Base-by-base conservation (phyloP, 2,329 filamentous ascomycete species). In the Albophoma yamanashiensis region DNA sequence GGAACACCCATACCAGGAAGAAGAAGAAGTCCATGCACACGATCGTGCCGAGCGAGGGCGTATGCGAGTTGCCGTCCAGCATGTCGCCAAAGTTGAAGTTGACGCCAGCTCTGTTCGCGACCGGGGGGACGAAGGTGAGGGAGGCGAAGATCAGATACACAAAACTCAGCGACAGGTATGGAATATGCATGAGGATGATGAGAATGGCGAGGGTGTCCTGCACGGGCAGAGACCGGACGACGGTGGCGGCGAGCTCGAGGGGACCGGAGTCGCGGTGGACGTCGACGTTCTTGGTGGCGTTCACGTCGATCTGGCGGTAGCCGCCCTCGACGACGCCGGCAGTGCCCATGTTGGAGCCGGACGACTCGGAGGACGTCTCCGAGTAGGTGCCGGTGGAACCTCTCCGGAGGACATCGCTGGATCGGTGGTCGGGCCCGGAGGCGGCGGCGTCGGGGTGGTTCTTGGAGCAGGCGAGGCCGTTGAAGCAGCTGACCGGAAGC, bases 151-250 rank as follows among this genome's bases (percentile, higher is more conserved):
- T 83, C 71, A 92, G 88, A 75, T 97, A 95, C 69, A 96, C 91
- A 73, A 91, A 81, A 64, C 92, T 93, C 68, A 97, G 82, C 61
- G 93, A 87, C 68, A 93, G 87, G 27, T 92, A 91, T 38, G 93
- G 92, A 12, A 97, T 85, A 72, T 96, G 92, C 75, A 97, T 89
- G 66, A 97, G 84, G 68, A 97, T 89, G 75, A 97, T 96, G 73
- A 97, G 86, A 69, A 97, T 96, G 71, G 93, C 92, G 75, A 97
- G 91, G 62, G 93, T 96, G 77, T 97, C 93, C 77, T 91, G 89
- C 70, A 96, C 86, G 59, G 93, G 93, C 69, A 92, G 93, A 58
- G 92, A 91, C 69, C 86, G 87, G 72, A 97, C 84, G 68, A 97
- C 93, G 59, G 92, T 96, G 66, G 90, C 84, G 64, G 89, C 88